Evolutionary conservation across 495 filamentous ascomycete genomes (phyloP).

Genomic region (Elasticomyces elasticus): DNA sequence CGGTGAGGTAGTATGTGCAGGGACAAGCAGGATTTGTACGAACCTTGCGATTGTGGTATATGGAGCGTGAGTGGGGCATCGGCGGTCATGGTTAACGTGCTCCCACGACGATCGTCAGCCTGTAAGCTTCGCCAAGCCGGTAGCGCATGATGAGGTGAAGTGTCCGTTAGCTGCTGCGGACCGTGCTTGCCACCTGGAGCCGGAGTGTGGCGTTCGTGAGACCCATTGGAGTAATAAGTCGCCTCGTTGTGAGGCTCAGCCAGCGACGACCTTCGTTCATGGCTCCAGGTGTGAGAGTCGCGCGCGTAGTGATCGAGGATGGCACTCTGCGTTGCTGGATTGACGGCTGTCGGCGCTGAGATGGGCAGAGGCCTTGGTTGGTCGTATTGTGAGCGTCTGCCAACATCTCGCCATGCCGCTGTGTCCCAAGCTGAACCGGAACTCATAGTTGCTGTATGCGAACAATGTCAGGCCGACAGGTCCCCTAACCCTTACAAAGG

Average conservation of each 20-base stretch:
- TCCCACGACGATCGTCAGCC: conserved; percentile 3
- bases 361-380: neutral
- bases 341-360: conserved; percentile 10
- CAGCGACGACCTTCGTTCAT: neutral
- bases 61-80: conserved; percentile 7
- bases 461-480: neutral
- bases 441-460: conserved; percentile 1
- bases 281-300: neutral
- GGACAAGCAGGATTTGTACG: neutral
- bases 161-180: conserved; percentile 5
- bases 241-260: neutral
- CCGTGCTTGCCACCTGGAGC: conserved; percentile 10
- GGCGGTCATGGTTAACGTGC: neutral
- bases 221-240: neutral
- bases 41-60: conserved; percentile 6
- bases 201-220: conserved; percentile 11
- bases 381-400: neutral
- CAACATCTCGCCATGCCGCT: neutral
- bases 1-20: neutral
- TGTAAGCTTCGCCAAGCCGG: conserved; percentile 10
- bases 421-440: neutral
- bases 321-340: conserved; percentile 5
- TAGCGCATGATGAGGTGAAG: conserved; percentile 11
- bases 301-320: neutral
- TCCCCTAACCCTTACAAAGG: neutral